Evolutionary conservation across 2,329 filamentous ascomycete genomes (phyloP), one percentile per base, ranked within the genome.

Genomic region (Neopestalotiopsis sp.): DNA sequence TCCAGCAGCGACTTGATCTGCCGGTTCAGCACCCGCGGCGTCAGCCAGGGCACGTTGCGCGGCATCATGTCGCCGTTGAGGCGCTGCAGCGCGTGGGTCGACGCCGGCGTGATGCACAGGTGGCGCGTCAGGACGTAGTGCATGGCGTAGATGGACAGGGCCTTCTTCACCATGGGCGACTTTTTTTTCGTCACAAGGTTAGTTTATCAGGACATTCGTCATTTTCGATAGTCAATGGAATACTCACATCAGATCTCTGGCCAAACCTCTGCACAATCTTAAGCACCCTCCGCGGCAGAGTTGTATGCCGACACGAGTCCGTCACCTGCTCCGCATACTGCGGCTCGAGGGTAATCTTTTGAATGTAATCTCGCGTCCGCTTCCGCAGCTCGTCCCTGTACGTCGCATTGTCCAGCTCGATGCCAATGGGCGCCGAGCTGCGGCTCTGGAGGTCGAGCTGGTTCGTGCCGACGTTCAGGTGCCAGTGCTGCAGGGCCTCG

Each of bases 1-100:
- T 89, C 86, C 14, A 88, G 74, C n/a, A 88, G 79, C 5, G 84
- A 81, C 76, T 89, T 89, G 75, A 89, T 74, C 77, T 89, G 87
- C 40, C 87, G 83, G 71, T 85, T 86, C 56, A 89, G 83, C 63
- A 89, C 81, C 12, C 87, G 83, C 42, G 87, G 79, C 40, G 87
- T 89, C 61, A 87, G 78, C 76, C 79, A 85, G 3, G 79, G 77
- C 7, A 78, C 78, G 71, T 84, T 81, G 68, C 83, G 81, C 10
- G 83, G 81, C 34, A 86, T 79, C 65, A 85, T 76, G 4, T 81
- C 24, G 24, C 81, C 2, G 81, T 83, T 28, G 24, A 28, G 24
- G 17, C 79, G 71, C 49, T 78, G 76, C 28, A 88, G 79, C 5
- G 78, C 76, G 69, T 77, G 73, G 49, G 88, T 77, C 34, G 83